phyloP scores from a whole-genome alignment of 2,329 filamentous ascomycete genomes.

The Allantophomopsis cytisporea region DNA sequence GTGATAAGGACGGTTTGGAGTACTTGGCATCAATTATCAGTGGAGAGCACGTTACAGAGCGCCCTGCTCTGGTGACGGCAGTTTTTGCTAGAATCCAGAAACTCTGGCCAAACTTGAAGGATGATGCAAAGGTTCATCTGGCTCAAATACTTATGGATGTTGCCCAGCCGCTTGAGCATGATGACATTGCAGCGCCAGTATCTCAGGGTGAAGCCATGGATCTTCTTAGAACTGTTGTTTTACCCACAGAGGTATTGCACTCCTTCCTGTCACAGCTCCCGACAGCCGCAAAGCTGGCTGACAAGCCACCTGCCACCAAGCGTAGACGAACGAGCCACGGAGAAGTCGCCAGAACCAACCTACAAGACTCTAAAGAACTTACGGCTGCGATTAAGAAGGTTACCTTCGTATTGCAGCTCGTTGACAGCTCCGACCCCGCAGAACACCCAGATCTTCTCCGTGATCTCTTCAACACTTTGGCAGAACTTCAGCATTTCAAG shows the following conservation, averaged over 20 bases:
- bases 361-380: slow-evolving; percentile 51
- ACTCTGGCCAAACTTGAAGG: slow-evolving; percentile 62
- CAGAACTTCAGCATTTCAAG: slow-evolving; percentile 75
- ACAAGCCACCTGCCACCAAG: slow-evolving; percentile 62
- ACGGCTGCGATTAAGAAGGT: slow-evolving; percentile 58
- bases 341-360: slow-evolving; percentile 45
- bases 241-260: slow-evolving; percentile 59
- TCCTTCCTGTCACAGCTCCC: slow-evolving; percentile 64
- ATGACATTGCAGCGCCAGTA: slow-evolving; percentile 15
- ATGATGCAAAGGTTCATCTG: slow-evolving; percentile 41
- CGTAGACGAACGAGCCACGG: slow-evolving; percentile 65
- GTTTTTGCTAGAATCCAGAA: slow-evolving; percentile 56
- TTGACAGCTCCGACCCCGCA: slow-evolving; percentile 68
- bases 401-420: slow-evolving; percentile 77
- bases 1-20: slow-evolving; percentile 41
- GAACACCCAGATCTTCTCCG: slow-evolving; percentile 65
- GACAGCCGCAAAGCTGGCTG: slow-evolving; percentile 57
- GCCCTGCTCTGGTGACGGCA: slow-evolving; percentile 41
- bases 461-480: slow-evolving; percentile 71
- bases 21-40: slow-evolving; percentile 35
- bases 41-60: slow-evolving; percentile 25
- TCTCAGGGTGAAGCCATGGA: slow-evolving; percentile 52
- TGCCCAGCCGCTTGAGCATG: slow-evolving; percentile 28
- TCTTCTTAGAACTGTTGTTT: slow-evolving; percentile 56
- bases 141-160: slow-evolving; percentile 51